Evolutionary conservation across 805 yeast species (phyloP).

Genomic region (Candida wancherniae): DNA sequence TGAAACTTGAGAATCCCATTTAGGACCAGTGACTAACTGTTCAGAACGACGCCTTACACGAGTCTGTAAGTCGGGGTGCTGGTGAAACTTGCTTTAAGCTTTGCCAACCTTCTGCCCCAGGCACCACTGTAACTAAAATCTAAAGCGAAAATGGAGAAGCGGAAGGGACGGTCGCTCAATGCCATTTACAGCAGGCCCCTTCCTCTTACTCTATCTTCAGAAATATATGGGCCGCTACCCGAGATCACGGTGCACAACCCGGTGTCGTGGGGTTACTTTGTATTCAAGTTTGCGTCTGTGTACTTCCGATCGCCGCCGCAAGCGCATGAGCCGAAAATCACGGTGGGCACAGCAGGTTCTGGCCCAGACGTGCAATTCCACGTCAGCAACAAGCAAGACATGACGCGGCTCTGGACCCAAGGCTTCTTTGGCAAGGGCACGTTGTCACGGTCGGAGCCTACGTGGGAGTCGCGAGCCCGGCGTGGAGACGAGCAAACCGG

Average conservation of each 20-base stretch:
- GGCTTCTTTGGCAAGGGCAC: conserved; percentile 96
- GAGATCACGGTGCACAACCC: conserved; percentile 61
- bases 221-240: conserved; percentile 43
- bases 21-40: conserved; percentile 7
- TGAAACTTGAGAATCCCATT: conserved; percentile 3
- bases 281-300: conserved; percentile 26
- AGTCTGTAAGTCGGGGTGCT: neutral
- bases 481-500: conserved; percentile 18
- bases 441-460: conserved; percentile 85
- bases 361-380: conserved; percentile 28
- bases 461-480: conserved; percentile 71
- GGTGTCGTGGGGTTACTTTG: conserved; percentile 52
- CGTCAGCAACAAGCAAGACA: conserved; percentile 41
- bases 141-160: conserved; percentile 25
- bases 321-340: conserved; percentile 12
- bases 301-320: conserved; percentile 25
- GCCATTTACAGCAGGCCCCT: conserved; percentile 45
- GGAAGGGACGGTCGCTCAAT: conserved; percentile 26
- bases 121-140: conserved; percentile 2
- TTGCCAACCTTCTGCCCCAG: neutral
- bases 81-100: neutral
- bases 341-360: conserved; percentile 17
- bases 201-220: conserved; percentile 46
- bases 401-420: conserved; percentile 63
- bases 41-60: neutral